phyloP scores from a whole-genome alignment of 352 stramenopile genomes.

The Pilasporangium apinafurcum region DNA sequence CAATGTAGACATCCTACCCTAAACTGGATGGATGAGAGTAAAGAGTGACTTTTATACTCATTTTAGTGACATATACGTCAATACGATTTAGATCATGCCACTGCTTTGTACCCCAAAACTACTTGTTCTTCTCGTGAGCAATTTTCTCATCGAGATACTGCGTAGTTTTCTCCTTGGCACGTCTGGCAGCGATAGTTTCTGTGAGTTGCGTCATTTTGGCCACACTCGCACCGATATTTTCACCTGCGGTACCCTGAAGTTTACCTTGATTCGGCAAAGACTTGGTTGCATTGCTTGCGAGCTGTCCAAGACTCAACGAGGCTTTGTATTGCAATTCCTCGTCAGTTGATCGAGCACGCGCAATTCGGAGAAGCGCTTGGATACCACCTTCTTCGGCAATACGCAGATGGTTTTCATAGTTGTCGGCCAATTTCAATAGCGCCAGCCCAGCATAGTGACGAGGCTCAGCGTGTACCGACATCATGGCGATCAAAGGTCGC shows the following conservation, averaged over 20 bases:
- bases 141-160: constrained; percentile 84
- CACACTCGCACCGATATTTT: constrained; percentile 53
- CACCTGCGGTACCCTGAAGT: constrained; percentile 24
- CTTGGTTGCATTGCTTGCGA: constrained; percentile 88
- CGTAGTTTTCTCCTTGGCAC: constrained; percentile 63
- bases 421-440: constrained; percentile 96
- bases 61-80: too few relatives aligned
- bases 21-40: too few relatives aligned
- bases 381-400: constrained; percentile 96
- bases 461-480: constrained; percentile 90
- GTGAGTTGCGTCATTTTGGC: constrained; percentile 78
- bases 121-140: constrained; percentile 27
- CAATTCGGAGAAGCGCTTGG: constrained; percentile 91
- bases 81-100: too few relatives aligned
- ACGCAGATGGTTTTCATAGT: constrained; percentile 96
- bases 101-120: neutral
- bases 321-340: constrained; percentile 96
- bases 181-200: constrained; percentile 54
- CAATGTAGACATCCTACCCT: too few relatives aligned
- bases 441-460: constrained; percentile 94
- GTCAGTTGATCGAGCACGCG: constrained; percentile 84
- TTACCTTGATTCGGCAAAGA: constrained; percentile 65
- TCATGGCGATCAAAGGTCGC: constrained; percentile 93
- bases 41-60: too few relatives aligned
- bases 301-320: constrained; percentile 87